Base-by-base conservation (phyloP, 2,329 filamentous ascomycete genomes). In the Drechslerella dactyloides region DNA sequence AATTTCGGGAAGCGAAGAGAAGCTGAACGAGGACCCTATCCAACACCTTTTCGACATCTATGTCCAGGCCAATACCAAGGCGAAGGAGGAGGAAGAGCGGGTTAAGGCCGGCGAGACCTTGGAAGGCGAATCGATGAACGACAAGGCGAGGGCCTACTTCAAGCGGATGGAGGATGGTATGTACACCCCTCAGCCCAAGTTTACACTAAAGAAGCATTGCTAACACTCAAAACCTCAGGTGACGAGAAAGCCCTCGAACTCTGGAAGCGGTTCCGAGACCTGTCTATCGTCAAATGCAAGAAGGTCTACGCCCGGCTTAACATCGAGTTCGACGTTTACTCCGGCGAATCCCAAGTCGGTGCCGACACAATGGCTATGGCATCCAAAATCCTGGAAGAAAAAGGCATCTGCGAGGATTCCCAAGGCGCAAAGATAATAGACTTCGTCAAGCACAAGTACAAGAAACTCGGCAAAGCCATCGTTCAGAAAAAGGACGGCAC, bases 21-120 rank as follows among this genome's bases (percentile, higher is more conserved):
- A 87, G 69, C 83, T 94, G 11, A 79, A 85, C 74, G 83, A 84
- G 53, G 90, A 93, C 76, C 90, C 90, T 11, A 91, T 93, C 77
- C 89, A 90, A 79, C 90, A 94, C 78, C 82, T 94, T 8, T 93
- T 89, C 79, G 86, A 92, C 77, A 87, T 94, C 57, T 94, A 93
- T 77, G 90, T 93, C 74, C 85, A 86, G 79, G 91, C 93, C 79
- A 86, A 86, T 75, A 83, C 83, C 40, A 82, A 81, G 46, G 81
- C 84, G 74, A 84, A 85, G 77, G 81, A 82, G 42, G 82, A 82
- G 46, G 83, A 84, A 66, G 79, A 82, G 44, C 84, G 85, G 54
- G 81, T 74, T 15, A 74, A 73, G 54, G 58, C 63, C 5, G 69
- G 63, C n/a, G 56, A 65, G 53, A 56, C 44, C n/a, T 21, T 54